phyloP scores from a whole-genome alignment of 768 basidiomycete genomes.

The Tricholoma furcatifolium region DNA sequence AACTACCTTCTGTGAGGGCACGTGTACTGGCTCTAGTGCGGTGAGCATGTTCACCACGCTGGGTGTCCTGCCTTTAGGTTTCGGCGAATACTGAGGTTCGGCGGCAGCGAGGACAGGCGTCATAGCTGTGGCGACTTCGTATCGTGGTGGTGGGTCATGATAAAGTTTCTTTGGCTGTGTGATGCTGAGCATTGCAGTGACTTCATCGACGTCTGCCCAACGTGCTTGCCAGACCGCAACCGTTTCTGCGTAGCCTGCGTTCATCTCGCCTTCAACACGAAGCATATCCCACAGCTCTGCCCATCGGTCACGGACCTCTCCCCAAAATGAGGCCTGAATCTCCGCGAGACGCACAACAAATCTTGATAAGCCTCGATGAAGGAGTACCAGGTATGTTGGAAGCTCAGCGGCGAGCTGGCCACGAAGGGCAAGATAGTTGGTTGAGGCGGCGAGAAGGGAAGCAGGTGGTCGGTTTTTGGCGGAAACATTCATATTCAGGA shows the following conservation, averaged over 20 bases:
- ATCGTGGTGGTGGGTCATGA: constrained; percentile 20
- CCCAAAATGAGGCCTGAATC: constrained; percentile 62
- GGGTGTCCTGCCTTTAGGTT: constrained; percentile 2
- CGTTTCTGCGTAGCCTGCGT: constrained; percentile 68
- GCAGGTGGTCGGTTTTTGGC: constrained; percentile 66
- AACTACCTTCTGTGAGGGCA: constrained; percentile 18
- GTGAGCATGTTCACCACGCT: constrained; percentile 21
- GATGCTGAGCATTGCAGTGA: constrained; percentile 35
- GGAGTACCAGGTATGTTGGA: constrained; percentile 55
- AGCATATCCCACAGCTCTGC: constrained; percentile 83
- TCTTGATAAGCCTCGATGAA: constrained; percentile 59
- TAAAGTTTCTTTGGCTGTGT: constrained; percentile 25
- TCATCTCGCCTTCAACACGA: constrained; percentile 68
- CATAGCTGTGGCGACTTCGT: constrained; percentile 2
- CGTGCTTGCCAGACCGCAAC: constrained; percentile 67
- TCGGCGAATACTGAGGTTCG: constrained; percentile 14
- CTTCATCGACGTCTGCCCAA: constrained; percentile 64
- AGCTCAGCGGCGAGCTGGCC: constrained; percentile 72
- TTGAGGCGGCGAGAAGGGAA: constrained; percentile 68
- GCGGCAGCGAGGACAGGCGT: constrained; percentile 10
- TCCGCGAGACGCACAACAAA: constrained; percentile 51
- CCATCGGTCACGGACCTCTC: constrained; percentile 64
- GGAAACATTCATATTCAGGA: constrained; percentile 64
- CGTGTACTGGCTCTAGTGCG: constrained; percentile 25
- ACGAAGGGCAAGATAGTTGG: constrained; percentile 74